phyloP scores from a whole-genome alignment of 345 rosid species.

The Viola odorata region DNA sequence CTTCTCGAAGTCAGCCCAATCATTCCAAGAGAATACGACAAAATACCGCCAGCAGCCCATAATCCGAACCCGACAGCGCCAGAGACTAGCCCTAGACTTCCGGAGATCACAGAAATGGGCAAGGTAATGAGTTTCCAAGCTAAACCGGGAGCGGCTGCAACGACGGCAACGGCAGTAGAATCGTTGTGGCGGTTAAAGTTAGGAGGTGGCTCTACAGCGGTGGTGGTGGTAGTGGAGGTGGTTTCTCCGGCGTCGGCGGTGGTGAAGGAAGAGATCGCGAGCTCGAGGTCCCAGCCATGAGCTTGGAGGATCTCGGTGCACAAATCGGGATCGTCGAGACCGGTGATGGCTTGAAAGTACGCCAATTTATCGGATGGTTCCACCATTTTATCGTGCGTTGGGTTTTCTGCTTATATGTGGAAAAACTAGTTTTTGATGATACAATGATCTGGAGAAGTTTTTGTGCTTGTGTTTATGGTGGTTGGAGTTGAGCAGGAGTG shows the following conservation, averaged over 20 bases:
- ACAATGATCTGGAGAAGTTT: not conserved
- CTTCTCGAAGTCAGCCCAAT: conserved; percentile 40
- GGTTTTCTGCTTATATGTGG: not conserved
- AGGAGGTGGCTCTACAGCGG: conserved; percentile 1
- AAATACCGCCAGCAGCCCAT: conserved; percentile 93
- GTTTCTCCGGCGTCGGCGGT: conserved; percentile 22
- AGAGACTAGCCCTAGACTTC: conserved; percentile 74
- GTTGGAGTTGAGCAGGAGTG: too few relatives aligned
- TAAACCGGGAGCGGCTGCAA: conserved; percentile 45
- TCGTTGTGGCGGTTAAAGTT: too few relatives aligned
- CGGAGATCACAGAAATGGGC: conserved; percentile 79
- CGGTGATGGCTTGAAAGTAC: conserved; percentile 88
- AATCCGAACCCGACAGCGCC: conserved; percentile 89
- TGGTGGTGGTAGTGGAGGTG: conserved; percentile 17
- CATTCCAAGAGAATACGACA: conserved; percentile 83
- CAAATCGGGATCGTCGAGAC: conserved; percentile 82
- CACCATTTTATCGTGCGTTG: conserved; percentile 38
- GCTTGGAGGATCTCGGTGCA: conserved; percentile 96
- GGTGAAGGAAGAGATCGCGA: conserved; percentile 87
- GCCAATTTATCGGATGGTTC: conserved; percentile 84
- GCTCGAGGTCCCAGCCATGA: conserved; percentile 96
- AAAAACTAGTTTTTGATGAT: not conserved
- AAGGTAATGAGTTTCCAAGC: conserved; percentile 81
- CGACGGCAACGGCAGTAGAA: not conserved
- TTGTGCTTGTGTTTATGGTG: not conserved